Conservation (phyloP, 805 yeast species). For the Nakazawaea molendinolei region DNA sequence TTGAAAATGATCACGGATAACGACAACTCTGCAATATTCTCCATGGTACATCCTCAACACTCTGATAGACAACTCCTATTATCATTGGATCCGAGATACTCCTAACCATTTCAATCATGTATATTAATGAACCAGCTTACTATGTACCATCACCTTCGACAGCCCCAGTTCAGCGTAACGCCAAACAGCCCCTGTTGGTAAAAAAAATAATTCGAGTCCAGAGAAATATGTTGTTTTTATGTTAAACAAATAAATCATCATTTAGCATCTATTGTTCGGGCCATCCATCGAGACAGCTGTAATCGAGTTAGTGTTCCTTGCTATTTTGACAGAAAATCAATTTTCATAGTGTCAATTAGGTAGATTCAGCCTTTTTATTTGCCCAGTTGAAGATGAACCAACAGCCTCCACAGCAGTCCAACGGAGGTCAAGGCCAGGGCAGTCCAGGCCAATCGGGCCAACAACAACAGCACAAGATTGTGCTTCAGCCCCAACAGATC, state of each 20-base stretch:
- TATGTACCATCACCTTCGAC: too few relatives aligned
- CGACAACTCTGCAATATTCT: conserved; percentile 31
- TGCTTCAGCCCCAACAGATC: conserved; percentile 38
- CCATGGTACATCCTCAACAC: conserved; percentile 60
- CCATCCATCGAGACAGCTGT: too few relatives aligned
- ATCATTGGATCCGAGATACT: conserved; percentile 13
- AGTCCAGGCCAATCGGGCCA: conserved; percentile 14
- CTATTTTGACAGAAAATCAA: too few relatives aligned
- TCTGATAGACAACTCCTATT: conserved; percentile 57
- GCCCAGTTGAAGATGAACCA: conserved; percentile 7
- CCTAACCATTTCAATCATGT: conserved; percentile 13
- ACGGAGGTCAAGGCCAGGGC: conserved; percentile 15
- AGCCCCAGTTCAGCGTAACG: too few relatives aligned
- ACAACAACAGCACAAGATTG: conserved; percentile 16
- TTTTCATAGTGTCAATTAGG: too few relatives aligned
- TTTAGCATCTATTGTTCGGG: too few relatives aligned
- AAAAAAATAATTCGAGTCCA: too few relatives aligned
- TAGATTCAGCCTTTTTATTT: not conserved
- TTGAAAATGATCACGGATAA: conserved; percentile 31
- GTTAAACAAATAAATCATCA: too few relatives aligned
- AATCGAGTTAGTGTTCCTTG: too few relatives aligned
- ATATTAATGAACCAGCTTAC: too few relatives aligned
- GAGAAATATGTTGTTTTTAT: too few relatives aligned
- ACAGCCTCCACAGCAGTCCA: conserved; percentile 13
- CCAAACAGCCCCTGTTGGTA: too few relatives aligned